Base-by-base conservation (phyloP, 2,329 filamentous ascomycete species). In the Xenoacremonium recifei region DNA sequence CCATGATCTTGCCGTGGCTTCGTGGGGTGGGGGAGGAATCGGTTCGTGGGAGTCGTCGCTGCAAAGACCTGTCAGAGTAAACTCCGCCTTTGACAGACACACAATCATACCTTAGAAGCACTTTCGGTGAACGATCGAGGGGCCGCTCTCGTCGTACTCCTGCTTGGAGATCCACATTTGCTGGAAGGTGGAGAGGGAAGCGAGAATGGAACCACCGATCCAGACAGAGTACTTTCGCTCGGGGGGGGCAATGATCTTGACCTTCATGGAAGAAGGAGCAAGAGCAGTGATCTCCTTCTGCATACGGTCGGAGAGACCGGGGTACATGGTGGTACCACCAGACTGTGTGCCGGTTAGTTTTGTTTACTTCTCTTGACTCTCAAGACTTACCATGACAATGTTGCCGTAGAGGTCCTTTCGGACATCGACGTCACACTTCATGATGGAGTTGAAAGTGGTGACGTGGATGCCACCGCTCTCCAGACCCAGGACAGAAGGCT, bases 81-180 rank as follows among this genome's bases (percentile, higher is more conserved):
- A 39, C 35, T 15, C 11, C 15, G 15, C 15, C 25, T 5, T 36
- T n/a, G 10, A 3, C 4, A 4, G 6, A 35, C 38, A 7, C 19
- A 50, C n/a, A n/a, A n/a, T n/a, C 69, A 63, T 67, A 85, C 83
- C 85, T 96, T 96, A 96, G 87, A 96, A 96, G 89, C 92, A 96
- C 89, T 96, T 97, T 86, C 91, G 89, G 87, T 97, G 92, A 67
- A 97, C 92, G 70, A 97, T 97, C 68, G 91, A 96, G 65, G 92
- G 93, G 78, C 92, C 92, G 75, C 87, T 93, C 89, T 97, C 93
- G 81, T 99, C 93, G 85, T 97, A 97, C 83, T 97, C 92, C 81
- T 99, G 93, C 90, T 99, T 99, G 66, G 93, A 99, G 85, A 99
- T 97, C 93, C 93, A 99, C 93, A 99, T 99, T 81, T 99, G 93